These are phyloP conservation scores for Aureobasidium sp. DNA, from an alignment of 2,329 filamentous ascomycete species.

Conservation along the genomic window DNA sequence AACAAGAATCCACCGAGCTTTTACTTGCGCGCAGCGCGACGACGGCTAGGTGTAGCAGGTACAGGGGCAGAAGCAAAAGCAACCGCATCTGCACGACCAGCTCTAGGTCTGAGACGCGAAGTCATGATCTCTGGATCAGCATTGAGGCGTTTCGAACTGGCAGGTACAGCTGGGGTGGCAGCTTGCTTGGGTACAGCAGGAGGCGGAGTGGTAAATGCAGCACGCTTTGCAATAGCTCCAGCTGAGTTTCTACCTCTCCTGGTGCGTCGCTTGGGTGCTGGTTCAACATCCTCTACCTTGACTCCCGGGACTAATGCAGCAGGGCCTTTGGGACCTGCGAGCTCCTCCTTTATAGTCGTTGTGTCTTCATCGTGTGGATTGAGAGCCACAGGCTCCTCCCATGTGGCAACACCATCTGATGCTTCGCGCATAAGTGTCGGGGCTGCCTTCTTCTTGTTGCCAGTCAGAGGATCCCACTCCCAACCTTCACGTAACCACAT, in stretches of 20 bases:
- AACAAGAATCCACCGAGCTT: not conserved
- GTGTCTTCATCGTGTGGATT: not conserved
- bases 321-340: slow-evolving; percentile 3
- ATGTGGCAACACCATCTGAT: slow-evolving; percentile 48
- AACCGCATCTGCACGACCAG: not conserved
- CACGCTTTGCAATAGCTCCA: not conserved
- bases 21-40: slow-evolving; percentile 1
- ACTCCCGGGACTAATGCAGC: slow-evolving; percentile 1
- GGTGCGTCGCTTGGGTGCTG: not conserved
- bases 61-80: not conserved
- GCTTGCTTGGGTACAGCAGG: not conserved
- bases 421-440: slow-evolving; percentile 52
- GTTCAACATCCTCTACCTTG: not conserved
- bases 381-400: slow-evolving; percentile 9
- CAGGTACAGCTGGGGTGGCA: not conserved
- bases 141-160: not conserved
- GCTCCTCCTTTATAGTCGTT: not conserved
- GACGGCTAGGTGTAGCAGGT: slow-evolving; percentile 1
- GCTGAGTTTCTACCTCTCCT: slow-evolving; percentile 3
- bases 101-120: not conserved
- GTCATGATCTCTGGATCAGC: slow-evolving; percentile 3
- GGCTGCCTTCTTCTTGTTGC: slow-evolving; percentile 50
- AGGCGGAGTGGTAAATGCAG: not conserved
- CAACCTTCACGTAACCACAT: slow-evolving; percentile 86
- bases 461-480: slow-evolving; percentile 70